A percentile compares a stretch with the other conserved stretches of the same genome.
Conservation (phyloP, 2,329 filamentous ascomycete species). For the Colletotrichum sp. region DNA sequence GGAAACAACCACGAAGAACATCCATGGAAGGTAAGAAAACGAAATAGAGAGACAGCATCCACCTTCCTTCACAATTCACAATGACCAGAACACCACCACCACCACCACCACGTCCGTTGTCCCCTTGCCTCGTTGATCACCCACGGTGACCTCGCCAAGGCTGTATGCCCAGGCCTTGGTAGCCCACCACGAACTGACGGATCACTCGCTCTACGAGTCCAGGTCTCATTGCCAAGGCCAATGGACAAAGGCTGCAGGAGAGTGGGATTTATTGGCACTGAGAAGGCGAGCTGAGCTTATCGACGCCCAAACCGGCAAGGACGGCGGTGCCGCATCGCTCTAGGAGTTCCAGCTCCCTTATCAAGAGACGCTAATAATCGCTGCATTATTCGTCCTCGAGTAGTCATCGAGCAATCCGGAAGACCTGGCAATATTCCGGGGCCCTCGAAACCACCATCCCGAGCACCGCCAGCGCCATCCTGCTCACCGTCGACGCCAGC, state of each 20-base stretch:
- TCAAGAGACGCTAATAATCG: background rate
- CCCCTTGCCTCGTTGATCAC: background rate
- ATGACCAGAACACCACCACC: background rate
- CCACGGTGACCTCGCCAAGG: background rate
- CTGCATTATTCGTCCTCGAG: background rate
- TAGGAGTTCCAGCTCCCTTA: background rate
- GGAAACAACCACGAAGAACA: background rate
- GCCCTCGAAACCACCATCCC: background rate
- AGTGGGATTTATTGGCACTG: slow-evolving; percentile 6
- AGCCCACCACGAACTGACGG: background rate
- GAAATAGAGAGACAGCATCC: background rate
- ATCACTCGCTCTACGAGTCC: background rate
- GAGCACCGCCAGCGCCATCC: background rate
- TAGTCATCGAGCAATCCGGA: background rate
- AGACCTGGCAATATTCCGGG: background rate
- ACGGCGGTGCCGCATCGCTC: background rate
- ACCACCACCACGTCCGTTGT: background rate
- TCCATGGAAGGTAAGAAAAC: background rate
- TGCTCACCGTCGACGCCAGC: background rate
- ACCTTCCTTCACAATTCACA: background rate
- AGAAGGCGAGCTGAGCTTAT: background rate
- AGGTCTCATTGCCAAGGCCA: slow-evolving; percentile 2
- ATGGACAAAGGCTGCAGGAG: slow-evolving; percentile 5
- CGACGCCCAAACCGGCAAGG: background rate
- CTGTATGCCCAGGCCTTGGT: background rate